Base-by-base conservation (phyloP, 2,329 filamentous ascomycete species). In the Dactylellina leptospora region DNA sequence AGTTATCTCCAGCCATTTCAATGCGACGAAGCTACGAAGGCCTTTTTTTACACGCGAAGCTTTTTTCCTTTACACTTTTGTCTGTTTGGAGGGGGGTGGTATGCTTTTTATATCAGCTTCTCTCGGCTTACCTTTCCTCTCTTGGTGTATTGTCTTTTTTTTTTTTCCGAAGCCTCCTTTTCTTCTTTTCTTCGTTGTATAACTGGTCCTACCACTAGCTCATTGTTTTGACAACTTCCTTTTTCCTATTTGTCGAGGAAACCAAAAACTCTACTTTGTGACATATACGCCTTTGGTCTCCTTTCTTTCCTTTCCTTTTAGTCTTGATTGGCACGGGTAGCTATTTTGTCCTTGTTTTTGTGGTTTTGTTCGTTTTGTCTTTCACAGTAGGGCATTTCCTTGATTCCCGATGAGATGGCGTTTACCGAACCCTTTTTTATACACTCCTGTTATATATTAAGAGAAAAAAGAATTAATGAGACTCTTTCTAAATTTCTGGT, bases 11-110 rank as follows among this genome's bases (percentile, higher is more conserved):
- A n/a, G n/a, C n/a, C n/a, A n/a, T n/a, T n/a, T n/a, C n/a, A n/a
- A n/a, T 40, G 36, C 36, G 36, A 40, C 10, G 36, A 40, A 33
- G 30, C 30, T 13, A 33, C 30, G 30, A 33, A 33, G 30, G 6
- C 13, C 30, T 33, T 33, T 33, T 33, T 33, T n/a, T n/a, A n/a
- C n/a, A n/a, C n/a, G n/a, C n/a, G n/a, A n/a, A n/a, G n/a, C 56
- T 42, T 42, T 47, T 50, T 42, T 62, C 36, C 53, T 45, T 51
- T 62, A 54, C 45, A 55, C 40, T n/a, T 54, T 36, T 30, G 48
- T 53, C 10, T 45, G 22, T 10, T 22, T 20, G n/a, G n/a, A 10
- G n/a, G 40, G 27, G 16, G 23, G 23, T 51, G 47, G 10, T 51
- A 51, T 51, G 11, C 20, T 51, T 51, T 51, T 18, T 9, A 30